A percentile compares a stretch with the other conserved stretches of the same genome.
Conservation (phyloP, 768 basidiomycete genomes). For the Pleurotus djamor region DNA sequence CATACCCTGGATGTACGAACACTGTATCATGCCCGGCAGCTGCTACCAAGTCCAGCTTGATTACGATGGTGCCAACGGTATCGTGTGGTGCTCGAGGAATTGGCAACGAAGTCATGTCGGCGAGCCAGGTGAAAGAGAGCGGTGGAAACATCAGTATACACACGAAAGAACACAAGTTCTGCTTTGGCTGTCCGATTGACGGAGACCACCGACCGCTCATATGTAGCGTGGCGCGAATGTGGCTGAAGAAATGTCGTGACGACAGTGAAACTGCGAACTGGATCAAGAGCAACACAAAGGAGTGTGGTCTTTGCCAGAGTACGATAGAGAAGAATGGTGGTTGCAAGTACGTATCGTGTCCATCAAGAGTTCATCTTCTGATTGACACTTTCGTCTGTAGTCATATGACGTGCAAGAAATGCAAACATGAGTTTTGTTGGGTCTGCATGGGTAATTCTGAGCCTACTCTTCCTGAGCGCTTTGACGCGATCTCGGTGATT, state of each 20-base stretch:
- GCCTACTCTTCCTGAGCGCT: constrained; percentile 10
- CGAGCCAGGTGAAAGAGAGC: constrained; percentile 28
- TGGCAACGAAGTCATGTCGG: constrained; percentile 25
- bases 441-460: constrained; percentile 87
- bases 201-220: constrained; percentile 91
- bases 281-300: constrained; percentile 99
- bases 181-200: constrained; percentile 91
- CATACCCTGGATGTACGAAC: constrained; percentile 90
- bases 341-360: constrained; percentile 81
- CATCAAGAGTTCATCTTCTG: background rate
- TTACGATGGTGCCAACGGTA: constrained; percentile 86
- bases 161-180: constrained; percentile 74
- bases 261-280: constrained; percentile 99
- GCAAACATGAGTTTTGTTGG: constrained; percentile 99
- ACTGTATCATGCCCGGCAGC: constrained; percentile 91
- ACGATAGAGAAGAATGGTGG: constrained; percentile 99
- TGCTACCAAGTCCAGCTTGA: constrained; percentile 68
- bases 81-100: constrained; percentile 69
- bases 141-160: constrained; percentile 19
- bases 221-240: constrained; percentile 85
- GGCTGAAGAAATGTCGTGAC: constrained; percentile 96
- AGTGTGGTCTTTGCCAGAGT: constrained; percentile 92
- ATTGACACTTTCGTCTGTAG: constrained; percentile 33
- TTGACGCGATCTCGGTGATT: background rate
- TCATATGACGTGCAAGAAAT: constrained; percentile 99